Evolutionary conservation across 1,284 basidiomycete genomes (phyloP), one percentile per base, ranked within the genome.

Genomic region (Cutaneotrichosporon cutaneum): DNA sequence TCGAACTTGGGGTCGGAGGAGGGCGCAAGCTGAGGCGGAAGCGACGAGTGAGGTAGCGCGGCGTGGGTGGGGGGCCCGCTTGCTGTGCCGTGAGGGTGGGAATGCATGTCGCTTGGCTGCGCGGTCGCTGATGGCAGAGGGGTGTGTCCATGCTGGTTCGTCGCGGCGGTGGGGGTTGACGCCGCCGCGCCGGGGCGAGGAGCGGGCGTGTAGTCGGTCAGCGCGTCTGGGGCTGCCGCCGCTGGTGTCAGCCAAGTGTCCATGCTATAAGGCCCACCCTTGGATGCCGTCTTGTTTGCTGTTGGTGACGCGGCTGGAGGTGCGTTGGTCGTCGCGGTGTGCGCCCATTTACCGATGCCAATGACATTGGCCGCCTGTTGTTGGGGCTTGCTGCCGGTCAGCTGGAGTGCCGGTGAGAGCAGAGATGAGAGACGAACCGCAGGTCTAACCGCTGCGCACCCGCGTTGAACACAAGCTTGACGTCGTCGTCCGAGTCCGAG

Each of bases 161-260:
- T 26, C 58, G 80, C 59, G 60, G 80, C 58, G 68, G 73, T 61
- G 61, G 70, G 53, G 54, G 71, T 59, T 2, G 71, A 63, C 22
- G 69, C 32, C 10, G 54, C 3, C 4, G 54, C 27, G 4, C 56
- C 57, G 2, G 86, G 87, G 50, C 92, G 83, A 62, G 90, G 85
- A n/a, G 88, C 86, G 9, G 90, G 90, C 0, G 88, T 92, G 77
- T 95, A 94, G 79, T 95, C 93, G 10, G 92, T 94, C 21, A 91
- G 91, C 58, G 93, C 82, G 62, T 88, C 85, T 1, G 87, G 86
- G 52, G 82, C 83, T 11, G 83, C 82, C 27, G 59, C 52, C 3
- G 81, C 58, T 62, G 16, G 16, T 16, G 33, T 54, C 10, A 58
- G 62, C 63, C 30, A 65, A 59, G 13, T 54, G 4, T 3, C 7